Conservation (phyloP, 139 green algal species). For the Picochlorum sp. region DNA sequence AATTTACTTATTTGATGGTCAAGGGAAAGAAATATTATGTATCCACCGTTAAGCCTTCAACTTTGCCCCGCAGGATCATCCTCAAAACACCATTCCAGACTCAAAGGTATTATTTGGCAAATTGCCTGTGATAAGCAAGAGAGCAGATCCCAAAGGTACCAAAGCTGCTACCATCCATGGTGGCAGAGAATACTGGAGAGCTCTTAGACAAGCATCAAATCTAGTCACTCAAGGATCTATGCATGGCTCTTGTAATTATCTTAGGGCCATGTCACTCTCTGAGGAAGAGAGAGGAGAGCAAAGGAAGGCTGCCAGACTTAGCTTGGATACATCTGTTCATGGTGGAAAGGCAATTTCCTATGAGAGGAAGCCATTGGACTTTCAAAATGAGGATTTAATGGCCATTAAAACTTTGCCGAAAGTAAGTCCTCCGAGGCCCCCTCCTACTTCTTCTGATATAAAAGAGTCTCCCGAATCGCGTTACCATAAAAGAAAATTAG, state of each 20-base stretch:
- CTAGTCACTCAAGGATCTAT: constrained; percentile 12
- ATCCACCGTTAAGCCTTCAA: too few species aligned
- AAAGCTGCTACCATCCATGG: constrained; percentile 16
- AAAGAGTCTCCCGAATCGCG: too few species aligned
- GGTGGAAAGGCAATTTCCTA: neutral
- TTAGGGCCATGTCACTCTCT: constrained; percentile 11
- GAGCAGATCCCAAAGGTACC: constrained; percentile 3
- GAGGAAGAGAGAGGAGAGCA: constrained; percentile 21
- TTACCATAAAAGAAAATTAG: too few species aligned
- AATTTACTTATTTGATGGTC: too few species aligned
- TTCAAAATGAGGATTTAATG: neutral
- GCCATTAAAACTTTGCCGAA: neutral
- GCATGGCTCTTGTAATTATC: constrained; percentile 17
- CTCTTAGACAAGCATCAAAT: constrained; percentile 13
- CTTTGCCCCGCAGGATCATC: too few species aligned
- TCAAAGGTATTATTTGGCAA: neutral
- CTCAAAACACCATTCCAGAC: neutral
- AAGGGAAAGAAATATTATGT: too few species aligned
- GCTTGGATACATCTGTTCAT: constrained; percentile 38
- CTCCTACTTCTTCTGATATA: too few species aligned
- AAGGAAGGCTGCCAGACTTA: constrained; percentile 39
- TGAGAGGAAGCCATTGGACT: neutral
- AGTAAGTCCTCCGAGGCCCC: too few species aligned
- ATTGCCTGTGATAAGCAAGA: constrained; percentile 4
- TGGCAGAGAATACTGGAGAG: constrained; percentile 18